Percentiles rank a stretch among this genome's conserved stretches.
phyloP scores from a whole-genome alignment of 257 asterid genomes.

The Penstemon eatonii region DNA sequence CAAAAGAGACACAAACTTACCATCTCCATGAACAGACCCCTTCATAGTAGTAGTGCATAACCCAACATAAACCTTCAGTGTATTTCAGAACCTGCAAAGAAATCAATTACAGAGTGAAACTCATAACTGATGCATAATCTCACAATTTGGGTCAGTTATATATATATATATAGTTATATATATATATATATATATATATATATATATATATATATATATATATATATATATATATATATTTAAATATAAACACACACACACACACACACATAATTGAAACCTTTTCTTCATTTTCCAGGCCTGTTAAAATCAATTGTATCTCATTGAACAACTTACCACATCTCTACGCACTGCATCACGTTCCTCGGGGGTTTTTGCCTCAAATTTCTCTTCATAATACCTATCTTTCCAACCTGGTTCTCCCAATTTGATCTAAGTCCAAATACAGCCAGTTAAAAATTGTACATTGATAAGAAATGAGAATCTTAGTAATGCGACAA shows the following conservation, averaged over 20 bases:
- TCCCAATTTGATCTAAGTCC: conserved; percentile 76
- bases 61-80: conserved; percentile 97
- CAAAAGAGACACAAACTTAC: conserved; percentile 42
- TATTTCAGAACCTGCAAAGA: conserved; percentile 71
- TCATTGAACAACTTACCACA: conserved; percentile 65
- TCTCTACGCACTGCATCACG: conserved; percentile 77
- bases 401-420: conserved; percentile 95
- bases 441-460: conserved; percentile 26
- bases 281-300: conserved; percentile 12
- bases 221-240: not conserved
- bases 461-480: not conserved
- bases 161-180: not conserved
- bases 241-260: not conserved
- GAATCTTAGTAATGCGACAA: no score
- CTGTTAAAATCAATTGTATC: conserved; percentile 21
- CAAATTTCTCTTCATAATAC: conserved; percentile 87
- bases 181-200: not conserved
- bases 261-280: not conserved
- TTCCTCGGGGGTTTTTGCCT: conserved; percentile 77
- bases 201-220: not conserved
- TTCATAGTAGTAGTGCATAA: conserved; percentile 94
- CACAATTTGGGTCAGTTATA: not conserved
- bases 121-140: not conserved
- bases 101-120: conserved; percentile 23
- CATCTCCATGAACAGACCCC: conserved; percentile 99